Percentiles rank a stretch among this genome's conserved stretches.
Evolutionary conservation across 1,284 basidiomycete genomes (phyloP).

Genomic region (Sporisorium scitamineum): DNA sequence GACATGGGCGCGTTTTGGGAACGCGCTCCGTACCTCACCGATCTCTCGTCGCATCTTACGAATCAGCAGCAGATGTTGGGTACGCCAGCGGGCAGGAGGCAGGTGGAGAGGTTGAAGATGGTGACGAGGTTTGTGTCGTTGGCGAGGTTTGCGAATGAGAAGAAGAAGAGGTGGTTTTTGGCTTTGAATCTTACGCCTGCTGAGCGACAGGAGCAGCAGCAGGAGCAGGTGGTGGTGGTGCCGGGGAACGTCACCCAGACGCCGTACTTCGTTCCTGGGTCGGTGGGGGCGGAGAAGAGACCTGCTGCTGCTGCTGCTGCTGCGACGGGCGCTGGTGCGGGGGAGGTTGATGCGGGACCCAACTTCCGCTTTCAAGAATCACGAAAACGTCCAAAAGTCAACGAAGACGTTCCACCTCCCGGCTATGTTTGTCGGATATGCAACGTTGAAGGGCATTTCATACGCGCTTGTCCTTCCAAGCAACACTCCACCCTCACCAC

Average conservation of each 20-base stretch:
- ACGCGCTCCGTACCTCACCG: slow-evolving; percentile 59
- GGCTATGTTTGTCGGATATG: slow-evolving; percentile 59
- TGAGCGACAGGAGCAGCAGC: slow-evolving; percentile 9
- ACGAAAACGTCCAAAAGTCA: slow-evolving; percentile 10
- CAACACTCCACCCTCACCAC: background rate
- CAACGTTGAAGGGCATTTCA: slow-evolving; percentile 45
- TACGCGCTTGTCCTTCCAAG: slow-evolving; percentile 48
- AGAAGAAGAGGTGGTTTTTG: slow-evolving; percentile 65
- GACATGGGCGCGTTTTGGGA: slow-evolving; percentile 63
- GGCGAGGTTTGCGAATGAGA: slow-evolving; percentile 57
- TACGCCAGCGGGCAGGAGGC: background rate
- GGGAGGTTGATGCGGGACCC: slow-evolving; percentile 13
- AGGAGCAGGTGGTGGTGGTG: background rate
- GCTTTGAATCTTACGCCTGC: slow-evolving; percentile 58
- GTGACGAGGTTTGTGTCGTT: slow-evolving; percentile 63
- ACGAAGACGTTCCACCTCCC: slow-evolving; percentile 41
- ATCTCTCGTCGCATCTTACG: slow-evolving; percentile 24
- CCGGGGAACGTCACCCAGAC: slow-evolving; percentile 35
- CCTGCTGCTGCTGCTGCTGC: background rate
- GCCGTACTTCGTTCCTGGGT: slow-evolving; percentile 27
- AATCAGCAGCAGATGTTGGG: background rate
- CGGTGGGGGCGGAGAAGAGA: slow-evolving; percentile 1
- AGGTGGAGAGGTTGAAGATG: slow-evolving; percentile 11
- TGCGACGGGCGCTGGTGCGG: background rate
- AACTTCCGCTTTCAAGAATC: slow-evolving; percentile 44